Base-by-base conservation (phyloP, 805 yeast genomes). In the Danielia reshetovae region DNA sequence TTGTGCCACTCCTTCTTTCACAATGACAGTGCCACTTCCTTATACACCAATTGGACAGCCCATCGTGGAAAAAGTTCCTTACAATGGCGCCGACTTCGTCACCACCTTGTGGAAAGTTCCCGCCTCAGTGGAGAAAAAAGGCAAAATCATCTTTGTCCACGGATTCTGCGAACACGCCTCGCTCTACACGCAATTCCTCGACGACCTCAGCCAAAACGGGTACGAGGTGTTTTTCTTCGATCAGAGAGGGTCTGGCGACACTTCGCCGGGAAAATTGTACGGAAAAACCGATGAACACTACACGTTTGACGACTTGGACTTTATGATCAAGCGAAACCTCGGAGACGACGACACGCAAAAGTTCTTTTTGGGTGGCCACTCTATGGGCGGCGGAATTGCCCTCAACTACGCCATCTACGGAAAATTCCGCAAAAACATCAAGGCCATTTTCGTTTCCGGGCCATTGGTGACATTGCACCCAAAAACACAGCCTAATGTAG, bases 351-450 rank as follows among this genome's bases (percentile, higher is more conserved):
- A 54, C 5, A 28, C 37, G 3, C 66, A 63, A 30, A 72, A 72
- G 41, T 46, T 82, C 21, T 70, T 64, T 46, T 49, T 85, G 29
- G 62, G 73, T 49, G 88, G 90, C 1, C 86, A 79, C 45, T 82
- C 88, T 7, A 82, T 85, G 89, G 95, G 95, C 32, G 90, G 90
- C 14, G 89, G 82, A 0, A 76, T 84, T 32, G 64, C 62, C 0
- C 59, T 84, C 38, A 80, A 79, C 54, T 83, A 84, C 52, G 77
- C 75, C 3, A 66, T 75, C 24, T 51, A 53, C 21, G 89, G 89
- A 2, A 71, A 63, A 39, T 59, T 68, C 48, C 65, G 59, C 29
- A 66, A 70, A 18, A 46, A 65, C 13, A 39, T 84, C 17, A 58
- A 62, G 22, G 76, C 75, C 0, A 67, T 74, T 28, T 57, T 71